A percentile compares a stretch with the other conserved stretches of the same genome.
These are phyloP conservation scores for Gossypium davidsonii DNA, from an alignment of 441 rosid species.

Conservation along the genomic window DNA sequence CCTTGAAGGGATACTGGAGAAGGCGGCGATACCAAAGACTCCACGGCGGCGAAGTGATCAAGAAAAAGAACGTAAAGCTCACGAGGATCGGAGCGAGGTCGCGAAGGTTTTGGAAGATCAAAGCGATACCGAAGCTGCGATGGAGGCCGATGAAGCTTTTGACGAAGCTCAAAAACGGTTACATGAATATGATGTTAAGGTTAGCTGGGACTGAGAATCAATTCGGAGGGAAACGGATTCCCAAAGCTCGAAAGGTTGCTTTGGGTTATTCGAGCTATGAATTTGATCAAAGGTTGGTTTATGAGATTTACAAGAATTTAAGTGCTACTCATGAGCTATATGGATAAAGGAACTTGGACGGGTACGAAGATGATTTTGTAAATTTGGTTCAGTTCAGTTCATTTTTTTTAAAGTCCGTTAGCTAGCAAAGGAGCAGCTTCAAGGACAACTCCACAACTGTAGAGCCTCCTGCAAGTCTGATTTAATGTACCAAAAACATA, in stretches of 20 bases:
- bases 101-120: conserved; percentile 37
- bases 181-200: conserved; percentile 35
- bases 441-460: too few species aligned
- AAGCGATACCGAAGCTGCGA: conserved; percentile 24
- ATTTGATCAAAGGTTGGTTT: conserved; percentile 34
- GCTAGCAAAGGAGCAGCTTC: too few species aligned
- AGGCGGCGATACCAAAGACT: conserved; percentile 36
- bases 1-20: conserved; percentile 33
- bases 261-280: conserved; percentile 21
- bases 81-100: conserved; percentile 24
- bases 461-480: too few species aligned
- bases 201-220: conserved; percentile 23
- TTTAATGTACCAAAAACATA: too few species aligned
- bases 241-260: conserved; percentile 20
- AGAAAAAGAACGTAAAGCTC: conserved; percentile 21
- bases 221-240: conserved; percentile 31
- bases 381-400: too few species aligned
- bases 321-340: conserved; percentile 23
- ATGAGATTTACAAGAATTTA: conserved; percentile 39
- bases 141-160: conserved; percentile 29
- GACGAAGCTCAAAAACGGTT: conserved; percentile 30
- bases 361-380: too few species aligned
- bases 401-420: too few species aligned
- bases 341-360: not conserved
- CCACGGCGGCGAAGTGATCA: not conserved